phyloP scores from a whole-genome alignment of 106 monocot species.

The Dactylorhiza incarnata region DNA sequence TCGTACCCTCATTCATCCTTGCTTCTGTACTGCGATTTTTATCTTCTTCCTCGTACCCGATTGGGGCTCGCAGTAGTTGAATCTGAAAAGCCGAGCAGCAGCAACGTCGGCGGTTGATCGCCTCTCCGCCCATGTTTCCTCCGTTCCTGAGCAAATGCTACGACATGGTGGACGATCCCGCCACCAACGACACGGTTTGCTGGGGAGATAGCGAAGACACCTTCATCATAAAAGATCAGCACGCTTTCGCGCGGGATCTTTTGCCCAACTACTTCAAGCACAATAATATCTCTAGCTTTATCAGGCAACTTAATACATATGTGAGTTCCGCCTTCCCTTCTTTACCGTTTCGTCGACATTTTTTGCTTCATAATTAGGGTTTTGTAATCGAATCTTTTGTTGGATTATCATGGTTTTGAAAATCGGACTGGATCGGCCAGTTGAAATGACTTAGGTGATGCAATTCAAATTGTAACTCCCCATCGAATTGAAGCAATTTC shows the following conservation, averaged over 20 bases:
- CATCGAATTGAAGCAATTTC: too few relatives aligned
- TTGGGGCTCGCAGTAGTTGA: neutral
- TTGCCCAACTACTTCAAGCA: constrained; percentile 47
- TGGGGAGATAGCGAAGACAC: constrained; percentile 9
- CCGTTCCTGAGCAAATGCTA: constrained; percentile 10
- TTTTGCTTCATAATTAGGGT: neutral
- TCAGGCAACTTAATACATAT: constrained; percentile 46
- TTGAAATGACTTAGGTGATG: too few relatives aligned
- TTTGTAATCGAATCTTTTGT: too few relatives aligned
- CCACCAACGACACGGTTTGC: constrained; percentile 10
- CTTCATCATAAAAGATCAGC: constrained; percentile 8
- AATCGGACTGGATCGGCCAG: too few relatives aligned
- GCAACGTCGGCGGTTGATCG: constrained; percentile 1
- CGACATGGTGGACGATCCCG: constrained; percentile 11
- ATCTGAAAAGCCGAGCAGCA: neutral
- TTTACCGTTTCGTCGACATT: neutral
- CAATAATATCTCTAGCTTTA: constrained; percentile 49
- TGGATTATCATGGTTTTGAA: too few relatives aligned
- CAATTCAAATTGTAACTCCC: too few relatives aligned
- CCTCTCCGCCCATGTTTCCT: constrained; percentile 2
- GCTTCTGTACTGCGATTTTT: neutral
- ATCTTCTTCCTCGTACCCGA: neutral
- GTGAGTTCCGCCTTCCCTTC: constrained; percentile 4
- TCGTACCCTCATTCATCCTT: neutral
- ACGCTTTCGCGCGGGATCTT: constrained; percentile 8